Conservation (phyloP, 345 rosid species). For the Turnera subulata region DNA sequence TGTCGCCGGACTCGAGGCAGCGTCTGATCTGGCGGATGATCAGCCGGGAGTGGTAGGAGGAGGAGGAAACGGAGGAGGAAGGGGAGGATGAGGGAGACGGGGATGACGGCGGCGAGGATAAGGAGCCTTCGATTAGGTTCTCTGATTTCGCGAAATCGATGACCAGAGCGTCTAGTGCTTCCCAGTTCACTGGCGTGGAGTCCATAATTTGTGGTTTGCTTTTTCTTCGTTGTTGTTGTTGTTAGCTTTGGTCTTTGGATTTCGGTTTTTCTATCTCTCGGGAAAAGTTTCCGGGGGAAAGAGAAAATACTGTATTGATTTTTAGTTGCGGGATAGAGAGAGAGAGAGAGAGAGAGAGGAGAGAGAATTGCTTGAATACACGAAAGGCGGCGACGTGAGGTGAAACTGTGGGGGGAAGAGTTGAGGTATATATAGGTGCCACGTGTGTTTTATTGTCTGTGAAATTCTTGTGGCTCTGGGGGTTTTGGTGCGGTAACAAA, state of each 20-base stretch:
- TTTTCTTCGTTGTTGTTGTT: neutral
- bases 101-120: constrained; percentile 29
- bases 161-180: constrained; percentile 76
- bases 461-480: too few relatives aligned
- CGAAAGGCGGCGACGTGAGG: constrained; percentile 31
- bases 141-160: constrained; percentile 84
- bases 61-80: constrained; percentile 51
- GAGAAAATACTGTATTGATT: too few relatives aligned
- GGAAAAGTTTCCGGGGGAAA: neutral
- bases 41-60: constrained; percentile 63
- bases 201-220: too few relatives aligned
- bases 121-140: constrained; percentile 56
- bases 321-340: neutral
- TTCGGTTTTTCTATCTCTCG: constrained; percentile 16
- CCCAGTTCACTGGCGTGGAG: constrained; percentile 77
- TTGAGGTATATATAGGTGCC: constrained; percentile 25
- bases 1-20: constrained; percentile 65
- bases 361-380: neutral
- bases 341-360: constrained; percentile 9
- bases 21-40: constrained; percentile 76
- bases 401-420: neutral
- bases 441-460: constrained; percentile 16
- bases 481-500: too few relatives aligned
- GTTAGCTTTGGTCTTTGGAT: neutral
- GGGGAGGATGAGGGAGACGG: constrained; percentile 37